A percentile compares a stretch with the other conserved stretches of the same genome.
phyloP scores from a whole-genome alignment of 805 yeast genomes.

The Candida oleophila region DNA sequence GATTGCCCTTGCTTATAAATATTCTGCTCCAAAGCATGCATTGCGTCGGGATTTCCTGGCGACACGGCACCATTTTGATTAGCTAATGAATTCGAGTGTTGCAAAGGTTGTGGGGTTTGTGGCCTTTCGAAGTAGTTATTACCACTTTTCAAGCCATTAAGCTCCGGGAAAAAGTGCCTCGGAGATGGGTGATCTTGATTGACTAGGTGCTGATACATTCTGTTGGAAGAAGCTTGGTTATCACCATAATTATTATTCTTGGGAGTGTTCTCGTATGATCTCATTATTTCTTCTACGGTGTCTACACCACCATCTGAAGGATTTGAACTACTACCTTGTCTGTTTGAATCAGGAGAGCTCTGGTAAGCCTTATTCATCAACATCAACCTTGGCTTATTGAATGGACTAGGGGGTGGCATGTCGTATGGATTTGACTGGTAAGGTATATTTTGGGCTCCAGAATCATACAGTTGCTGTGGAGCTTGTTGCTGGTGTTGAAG shows the following conservation, averaged over 20 bases:
- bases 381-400: slow-evolving; percentile 37
- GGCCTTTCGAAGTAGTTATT: slow-evolving; percentile 1
- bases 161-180: slow-evolving; percentile 32
- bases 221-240: slow-evolving; percentile 18
- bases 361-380: slow-evolving; percentile 38
- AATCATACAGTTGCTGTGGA: slow-evolving; percentile 5
- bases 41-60: slow-evolving; percentile 11
- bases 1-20: slow-evolving; percentile 50
- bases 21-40: slow-evolving; percentile 45
- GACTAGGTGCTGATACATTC: slow-evolving; percentile 30
- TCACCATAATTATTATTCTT: slow-evolving; percentile 4
- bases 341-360: slow-evolving; percentile 6
- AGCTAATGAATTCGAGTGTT: neutral
- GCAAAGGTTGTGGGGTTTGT: slow-evolving; percentile 5
- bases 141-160: slow-evolving; percentile 14
- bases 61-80: neutral
- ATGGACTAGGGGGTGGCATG: slow-evolving; percentile 16
- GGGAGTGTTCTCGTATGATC: slow-evolving; percentile 23
- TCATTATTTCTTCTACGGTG: slow-evolving; percentile 28
- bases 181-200: slow-evolving; percentile 31
- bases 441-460: neutral
- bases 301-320: slow-evolving; percentile 2
- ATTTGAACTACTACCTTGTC: neutral
- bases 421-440: slow-evolving; percentile 4
- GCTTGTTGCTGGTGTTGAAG: slow-evolving; percentile 5